Percentiles rank a stretch among this genome's conserved stretches.
These are phyloP conservation scores for Daldinia grandis DNA, from an alignment of 495 filamentous ascomycete genomes.

Conservation along the genomic window DNA sequence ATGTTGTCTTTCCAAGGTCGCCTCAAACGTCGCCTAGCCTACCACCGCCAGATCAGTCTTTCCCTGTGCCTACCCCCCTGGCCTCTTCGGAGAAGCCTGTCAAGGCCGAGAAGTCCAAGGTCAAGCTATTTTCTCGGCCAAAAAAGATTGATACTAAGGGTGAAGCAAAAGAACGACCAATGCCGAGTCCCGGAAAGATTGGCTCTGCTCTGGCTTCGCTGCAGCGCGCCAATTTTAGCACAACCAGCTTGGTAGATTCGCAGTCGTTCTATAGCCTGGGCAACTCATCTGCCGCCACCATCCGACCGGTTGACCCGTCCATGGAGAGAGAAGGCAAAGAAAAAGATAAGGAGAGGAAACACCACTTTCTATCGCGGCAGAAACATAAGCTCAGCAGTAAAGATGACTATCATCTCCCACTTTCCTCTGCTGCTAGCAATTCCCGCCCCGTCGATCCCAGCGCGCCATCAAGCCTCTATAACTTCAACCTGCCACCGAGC, in stretches of 20 bases:
- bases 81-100: constrained; percentile 69
- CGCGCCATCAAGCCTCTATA: constrained; percentile 85
- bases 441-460: constrained; percentile 85
- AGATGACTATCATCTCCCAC: constrained; percentile 78
- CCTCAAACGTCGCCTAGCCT: constrained; percentile 59
- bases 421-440: constrained; percentile 91
- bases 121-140: constrained; percentile 90
- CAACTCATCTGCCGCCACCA: constrained; percentile 85
- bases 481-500: constrained; percentile 71
- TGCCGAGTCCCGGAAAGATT: constrained; percentile 86
- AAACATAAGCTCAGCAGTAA: constrained; percentile 88
- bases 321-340: constrained; percentile 47
- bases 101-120: constrained; percentile 83
- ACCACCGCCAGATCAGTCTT: constrained; percentile 46
- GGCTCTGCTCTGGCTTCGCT: constrained; percentile 66
- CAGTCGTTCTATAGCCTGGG: constrained; percentile 81
- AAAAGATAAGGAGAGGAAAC: constrained; percentile 75
- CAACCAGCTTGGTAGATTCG: constrained; percentile 77
- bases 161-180: constrained; percentile 72
- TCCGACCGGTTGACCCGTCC: constrained; percentile 60
- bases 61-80: constrained; percentile 46
- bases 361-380: constrained; percentile 88
- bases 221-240: constrained; percentile 76
- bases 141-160: constrained; percentile 81
- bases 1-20: constrained; percentile 80